These are phyloP conservation scores for Gracilaria domingensis DNA, from an alignment of 23 red algal species.

Conservation along the genomic window DNA sequence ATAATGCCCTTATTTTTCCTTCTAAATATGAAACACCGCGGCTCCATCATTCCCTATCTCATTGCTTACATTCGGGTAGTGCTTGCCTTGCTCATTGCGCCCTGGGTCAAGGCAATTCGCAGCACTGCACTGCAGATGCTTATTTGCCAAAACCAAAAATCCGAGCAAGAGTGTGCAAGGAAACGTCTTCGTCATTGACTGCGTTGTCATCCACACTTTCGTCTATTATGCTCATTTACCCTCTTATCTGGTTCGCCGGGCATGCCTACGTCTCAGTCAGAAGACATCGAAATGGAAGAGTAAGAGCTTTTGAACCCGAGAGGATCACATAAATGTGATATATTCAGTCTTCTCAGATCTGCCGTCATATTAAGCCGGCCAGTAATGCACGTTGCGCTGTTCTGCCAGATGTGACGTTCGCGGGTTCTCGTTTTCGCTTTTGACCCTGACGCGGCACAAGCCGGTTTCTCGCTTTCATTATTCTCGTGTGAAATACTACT, in stretches of 20 bases:
- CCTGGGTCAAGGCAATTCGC: slow-evolving; percentile 16
- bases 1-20: neutral
- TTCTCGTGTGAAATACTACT: neutral
- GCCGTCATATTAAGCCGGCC: slow-evolving; percentile 28
- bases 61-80: slow-evolving; percentile 43
- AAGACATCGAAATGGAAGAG: slow-evolving; percentile 35
- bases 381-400: slow-evolving; percentile 19
- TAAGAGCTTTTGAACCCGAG: slow-evolving; percentile 2
- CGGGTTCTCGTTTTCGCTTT: slow-evolving; percentile 22
- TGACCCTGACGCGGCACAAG: slow-evolving; percentile 46
- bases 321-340: neutral
- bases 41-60: slow-evolving; percentile 20
- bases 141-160: slow-evolving; percentile 36
- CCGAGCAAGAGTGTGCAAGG: neutral
- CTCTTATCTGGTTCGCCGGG: slow-evolving; percentile 23
- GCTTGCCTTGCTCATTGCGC: slow-evolving; percentile 46
- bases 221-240: slow-evolving; percentile 41
- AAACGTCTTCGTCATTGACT: slow-evolving; percentile 6
- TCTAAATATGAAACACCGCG: slow-evolving; percentile 23
- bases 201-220: slow-evolving; percentile 55
- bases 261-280: neutral
- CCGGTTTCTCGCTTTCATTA: too few relatives aligned
- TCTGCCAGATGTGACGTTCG: too few relatives aligned
- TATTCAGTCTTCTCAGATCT: slow-evolving; percentile 16
- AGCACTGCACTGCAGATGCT: neutral